Conservation (phyloP, 2,329 filamentous ascomycete genomes). For the Colletotrichum destructivum region DNA sequence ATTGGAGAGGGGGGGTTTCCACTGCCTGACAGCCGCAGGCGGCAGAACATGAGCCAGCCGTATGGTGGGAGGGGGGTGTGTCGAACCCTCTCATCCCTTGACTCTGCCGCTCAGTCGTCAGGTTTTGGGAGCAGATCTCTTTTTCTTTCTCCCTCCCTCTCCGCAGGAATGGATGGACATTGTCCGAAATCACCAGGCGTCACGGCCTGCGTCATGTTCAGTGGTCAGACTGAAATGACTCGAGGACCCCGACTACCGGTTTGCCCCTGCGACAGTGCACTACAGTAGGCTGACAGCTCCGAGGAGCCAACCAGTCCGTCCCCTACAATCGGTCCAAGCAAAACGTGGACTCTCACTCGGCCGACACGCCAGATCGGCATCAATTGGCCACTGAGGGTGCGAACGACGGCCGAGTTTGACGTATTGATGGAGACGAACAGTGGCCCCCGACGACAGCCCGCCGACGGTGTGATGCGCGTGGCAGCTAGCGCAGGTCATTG, state of each 20-base stretch:
- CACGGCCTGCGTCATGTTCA: slow-evolving; percentile 36
- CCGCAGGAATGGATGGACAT: slow-evolving; percentile 34
- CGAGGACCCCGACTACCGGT: neutral
- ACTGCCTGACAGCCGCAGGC: neutral
- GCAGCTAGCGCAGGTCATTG: slow-evolving; percentile 33
- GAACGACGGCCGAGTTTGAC: slow-evolving; percentile 19
- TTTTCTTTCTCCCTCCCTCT: neutral
- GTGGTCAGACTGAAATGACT: slow-evolving; percentile 29
- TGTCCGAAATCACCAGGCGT: slow-evolving; percentile 23
- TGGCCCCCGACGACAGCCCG: slow-evolving; percentile 14
- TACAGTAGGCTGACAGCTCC: neutral
- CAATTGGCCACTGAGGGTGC: slow-evolving; percentile 17
- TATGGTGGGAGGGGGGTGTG: slow-evolving; percentile 5
- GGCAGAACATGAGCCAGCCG: neutral
- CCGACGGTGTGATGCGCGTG: slow-evolving; percentile 7
- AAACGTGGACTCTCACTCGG: slow-evolving; percentile 12
- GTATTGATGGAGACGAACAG: slow-evolving; percentile 28
- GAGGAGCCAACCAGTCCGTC: too few relatives aligned
- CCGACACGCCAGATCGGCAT: slow-evolving; percentile 21
- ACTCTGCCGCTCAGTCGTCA: slow-evolving; percentile 10
- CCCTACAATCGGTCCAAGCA: too few relatives aligned
- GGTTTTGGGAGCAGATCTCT: slow-evolving; percentile 20
- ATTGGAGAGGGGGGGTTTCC: neutral
- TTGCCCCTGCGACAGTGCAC: slow-evolving; percentile 4
- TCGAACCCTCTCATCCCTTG: slow-evolving; percentile 6